These are phyloP conservation scores for Schoenoplectus triqueter DNA, from an alignment of 202 grass and related monocot genomes.

Conservation along the genomic window DNA sequence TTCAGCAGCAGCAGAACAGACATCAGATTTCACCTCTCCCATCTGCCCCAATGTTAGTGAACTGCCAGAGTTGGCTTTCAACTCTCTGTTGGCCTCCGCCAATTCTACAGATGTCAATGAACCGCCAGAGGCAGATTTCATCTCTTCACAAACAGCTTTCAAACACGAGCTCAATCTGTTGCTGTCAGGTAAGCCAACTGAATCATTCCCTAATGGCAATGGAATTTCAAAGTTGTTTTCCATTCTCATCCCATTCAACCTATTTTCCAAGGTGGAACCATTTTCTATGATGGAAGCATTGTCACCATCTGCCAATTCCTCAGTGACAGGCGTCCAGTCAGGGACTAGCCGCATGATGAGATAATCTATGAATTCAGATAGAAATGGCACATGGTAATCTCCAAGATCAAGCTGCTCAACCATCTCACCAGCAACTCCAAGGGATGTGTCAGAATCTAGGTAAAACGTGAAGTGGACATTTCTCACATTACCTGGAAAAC, in stretches of 20 bases:
- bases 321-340: constrained; percentile 50
- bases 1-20: constrained; percentile 28
- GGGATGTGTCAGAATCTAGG: constrained; percentile 77
- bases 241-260: constrained; percentile 28
- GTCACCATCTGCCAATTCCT: constrained; percentile 31
- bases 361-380: constrained; percentile 91
- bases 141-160: neutral
- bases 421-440: constrained; percentile 82
- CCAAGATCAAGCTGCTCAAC: constrained; percentile 76
- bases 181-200: constrained; percentile 15
- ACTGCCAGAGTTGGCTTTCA: constrained; percentile 3
- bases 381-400: constrained; percentile 79
- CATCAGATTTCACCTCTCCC: neutral
- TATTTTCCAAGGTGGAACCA: constrained; percentile 40
- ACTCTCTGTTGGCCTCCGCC: neutral
- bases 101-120: constrained; percentile 10
- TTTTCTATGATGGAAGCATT: constrained; percentile 11
- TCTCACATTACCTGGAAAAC: constrained; percentile 60
- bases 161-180: constrained; percentile 15
- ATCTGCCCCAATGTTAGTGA: neutral
- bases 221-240: constrained; percentile 8
- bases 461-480: constrained; percentile 94
- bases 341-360: constrained; percentile 77
- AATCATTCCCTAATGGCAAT: constrained; percentile 29
- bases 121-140: neutral